phyloP scores from a whole-genome alignment of 805 yeast species.

The Tetrapisispora pingtungensis region DNA sequence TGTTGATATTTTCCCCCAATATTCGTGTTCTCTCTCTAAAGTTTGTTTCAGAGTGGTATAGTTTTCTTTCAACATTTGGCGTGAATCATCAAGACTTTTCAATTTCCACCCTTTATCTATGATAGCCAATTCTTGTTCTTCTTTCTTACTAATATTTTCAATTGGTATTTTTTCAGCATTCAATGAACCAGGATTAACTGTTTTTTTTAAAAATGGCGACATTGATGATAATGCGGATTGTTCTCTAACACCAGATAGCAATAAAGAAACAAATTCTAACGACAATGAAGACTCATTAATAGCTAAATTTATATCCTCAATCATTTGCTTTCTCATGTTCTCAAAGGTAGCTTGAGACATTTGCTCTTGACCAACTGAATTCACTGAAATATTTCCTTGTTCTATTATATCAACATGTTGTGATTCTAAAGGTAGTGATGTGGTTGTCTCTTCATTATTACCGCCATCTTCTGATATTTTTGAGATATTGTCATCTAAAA shows the following conservation, averaged over 20 bases:
- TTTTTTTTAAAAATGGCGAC: conserved; percentile 71
- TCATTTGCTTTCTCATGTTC: conserved; percentile 42
- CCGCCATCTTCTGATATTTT: neutral
- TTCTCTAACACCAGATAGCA: conserved; percentile 73
- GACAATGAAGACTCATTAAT: conserved; percentile 83
- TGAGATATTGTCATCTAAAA: neutral
- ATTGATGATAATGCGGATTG: conserved; percentile 80
- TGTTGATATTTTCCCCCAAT: conserved; percentile 42
- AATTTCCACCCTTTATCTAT: conserved; percentile 69
- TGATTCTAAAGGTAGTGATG: neutral
- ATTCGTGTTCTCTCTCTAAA: conserved; percentile 44
- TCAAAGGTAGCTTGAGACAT: conserved; percentile 33
- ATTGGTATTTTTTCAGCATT: conserved; percentile 33
- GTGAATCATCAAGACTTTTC: conserved; percentile 51
- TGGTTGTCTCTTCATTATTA: neutral
- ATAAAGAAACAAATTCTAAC: conserved; percentile 74
- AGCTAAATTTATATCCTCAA: conserved; percentile 50
- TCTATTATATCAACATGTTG: neutral
- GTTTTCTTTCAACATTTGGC: conserved; percentile 41
- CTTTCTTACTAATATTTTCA: conserved; percentile 13
- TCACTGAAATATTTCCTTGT: neutral
- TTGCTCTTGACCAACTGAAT: conserved; percentile 4
- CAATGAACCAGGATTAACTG: conserved; percentile 67
- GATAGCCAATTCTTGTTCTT: conserved; percentile 19
- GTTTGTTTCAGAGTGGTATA: conserved; percentile 43